phyloP scores from a whole-genome alignment of 2,329 filamentous ascomycete genomes.

The Colletotrichum sansevieriae region DNA sequence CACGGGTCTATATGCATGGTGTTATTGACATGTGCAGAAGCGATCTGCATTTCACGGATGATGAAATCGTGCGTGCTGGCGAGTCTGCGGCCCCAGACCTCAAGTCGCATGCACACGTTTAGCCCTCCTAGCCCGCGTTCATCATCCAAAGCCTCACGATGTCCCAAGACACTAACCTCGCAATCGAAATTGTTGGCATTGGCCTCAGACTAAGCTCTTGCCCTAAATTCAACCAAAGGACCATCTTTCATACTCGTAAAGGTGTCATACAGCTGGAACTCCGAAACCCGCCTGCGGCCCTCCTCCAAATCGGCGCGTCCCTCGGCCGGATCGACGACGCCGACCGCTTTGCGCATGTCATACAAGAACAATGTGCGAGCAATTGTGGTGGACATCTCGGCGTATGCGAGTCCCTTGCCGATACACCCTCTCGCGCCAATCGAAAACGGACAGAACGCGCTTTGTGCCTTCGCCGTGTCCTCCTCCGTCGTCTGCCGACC shows the following conservation, averaged over 20 bases:
- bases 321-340: constrained; percentile 65
- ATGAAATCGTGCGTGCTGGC: constrained; percentile 25
- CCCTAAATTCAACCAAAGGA: constrained; percentile 74
- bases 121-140: background rate
- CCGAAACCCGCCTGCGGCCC: constrained; percentile 67
- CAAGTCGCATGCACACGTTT: background rate
- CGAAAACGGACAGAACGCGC: constrained; percentile 81
- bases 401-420: constrained; percentile 77
- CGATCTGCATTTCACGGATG: background rate
- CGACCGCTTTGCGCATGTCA: constrained; percentile 66
- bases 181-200: background rate
- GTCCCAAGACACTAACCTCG: background rate
- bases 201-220: constrained; percentile 41
- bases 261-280: constrained; percentile 79
- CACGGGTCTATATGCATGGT: background rate
- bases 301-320: constrained; percentile 62
- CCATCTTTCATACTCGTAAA: constrained; percentile 82
- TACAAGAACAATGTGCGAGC: constrained; percentile 73
- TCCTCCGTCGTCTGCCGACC: constrained; percentile 60
- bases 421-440: constrained; percentile 79
- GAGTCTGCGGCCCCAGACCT: too few relatives aligned
- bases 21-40: background rate
- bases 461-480: constrained; percentile 68
- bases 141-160: background rate
- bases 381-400: constrained; percentile 74